phyloP scores from a whole-genome alignment of 2,329 filamentous ascomycete genomes.

The Cadophora sp. region DNA sequence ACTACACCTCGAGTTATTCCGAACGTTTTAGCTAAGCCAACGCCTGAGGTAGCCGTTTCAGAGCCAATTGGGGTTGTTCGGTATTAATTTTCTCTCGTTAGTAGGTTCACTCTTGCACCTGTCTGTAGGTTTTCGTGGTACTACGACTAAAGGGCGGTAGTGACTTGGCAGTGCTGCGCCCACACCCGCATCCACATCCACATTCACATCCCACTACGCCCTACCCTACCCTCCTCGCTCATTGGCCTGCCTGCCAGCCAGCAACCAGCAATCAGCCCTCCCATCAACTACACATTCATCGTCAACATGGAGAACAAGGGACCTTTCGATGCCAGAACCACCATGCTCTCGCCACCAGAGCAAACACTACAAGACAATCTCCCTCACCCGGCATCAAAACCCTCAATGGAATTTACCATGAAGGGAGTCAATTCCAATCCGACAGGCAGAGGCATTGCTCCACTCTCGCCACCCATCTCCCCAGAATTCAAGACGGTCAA shows the following conservation, averaged over 20 bases:
- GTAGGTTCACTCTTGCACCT: conserved; percentile 16
- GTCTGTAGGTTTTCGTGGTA: too few relatives aligned
- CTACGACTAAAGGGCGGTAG: too few relatives aligned
- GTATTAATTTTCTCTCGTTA: too few relatives aligned
- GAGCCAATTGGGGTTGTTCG: too few relatives aligned
- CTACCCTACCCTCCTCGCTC: conserved; percentile 6
- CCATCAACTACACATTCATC: conserved; percentile 33
- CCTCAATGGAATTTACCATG: conserved; percentile 39
- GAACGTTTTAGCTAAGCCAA: too few relatives aligned
- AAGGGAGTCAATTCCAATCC: conserved; percentile 45
- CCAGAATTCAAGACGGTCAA: conserved; percentile 49
- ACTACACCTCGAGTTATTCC: too few relatives aligned
- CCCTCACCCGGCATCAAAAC: conserved; percentile 28
- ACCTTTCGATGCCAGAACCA: conserved; percentile 48
- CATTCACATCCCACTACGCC: conserved; percentile 12
- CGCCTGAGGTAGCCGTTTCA: too few relatives aligned
- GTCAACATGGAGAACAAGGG: conserved; percentile 39
- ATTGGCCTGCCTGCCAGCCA: background rate
- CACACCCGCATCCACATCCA: conserved; percentile 15
- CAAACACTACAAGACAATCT: conserved; percentile 61
- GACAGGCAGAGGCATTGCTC: conserved; percentile 48
- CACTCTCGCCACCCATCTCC: conserved; percentile 65
- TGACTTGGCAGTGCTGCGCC: too few relatives aligned
- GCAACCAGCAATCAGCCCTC: conserved; percentile 28
- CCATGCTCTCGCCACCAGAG: conserved; percentile 68